phyloP scores from a whole-genome alignment of 225 moss, liverwort and hornwort genomes.

The Thuidium tamariscinum region DNA sequence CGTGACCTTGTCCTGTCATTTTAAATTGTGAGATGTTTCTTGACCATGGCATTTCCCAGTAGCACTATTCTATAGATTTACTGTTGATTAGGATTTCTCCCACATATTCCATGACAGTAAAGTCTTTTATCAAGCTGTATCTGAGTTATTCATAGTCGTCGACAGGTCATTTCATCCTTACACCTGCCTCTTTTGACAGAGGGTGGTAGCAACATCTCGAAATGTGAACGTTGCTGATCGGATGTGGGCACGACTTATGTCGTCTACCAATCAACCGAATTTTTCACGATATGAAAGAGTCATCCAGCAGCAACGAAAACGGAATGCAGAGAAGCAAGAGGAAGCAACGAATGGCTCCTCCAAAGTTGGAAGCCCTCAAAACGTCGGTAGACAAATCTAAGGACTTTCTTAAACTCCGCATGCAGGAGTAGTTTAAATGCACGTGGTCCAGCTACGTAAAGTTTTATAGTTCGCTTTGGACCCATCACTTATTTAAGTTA shows the following conservation, averaged over 20 bases:
- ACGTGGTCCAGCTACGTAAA: not conserved
- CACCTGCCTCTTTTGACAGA: conserved; percentile 12
- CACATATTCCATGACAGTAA: not conserved
- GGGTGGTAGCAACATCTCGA: conserved; percentile 26
- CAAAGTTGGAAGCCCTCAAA: conserved; percentile 9
- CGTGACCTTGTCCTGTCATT: not conserved
- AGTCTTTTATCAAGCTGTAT: not conserved
- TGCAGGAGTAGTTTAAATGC: not conserved
- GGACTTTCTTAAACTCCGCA: not conserved
- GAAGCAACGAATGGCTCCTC: conserved; percentile 12
- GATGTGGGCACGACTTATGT: conserved; percentile 59
- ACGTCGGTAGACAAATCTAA: not conserved
- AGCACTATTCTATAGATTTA: not conserved
- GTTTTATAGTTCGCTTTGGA: not conserved
- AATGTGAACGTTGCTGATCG: conserved; percentile 36
- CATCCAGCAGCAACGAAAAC: conserved; percentile 15
- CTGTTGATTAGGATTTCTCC: not conserved
- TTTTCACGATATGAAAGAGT: conserved; percentile 20
- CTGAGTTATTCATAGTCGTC: not conserved
- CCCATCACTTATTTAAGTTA: not conserved
- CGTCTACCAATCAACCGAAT: conserved; percentile 45
- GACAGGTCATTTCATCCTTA: not conserved
- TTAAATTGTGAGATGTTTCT: not conserved
- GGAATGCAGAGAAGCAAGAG: conserved; percentile 10
- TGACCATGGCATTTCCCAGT: not conserved